Base-by-base conservation (phyloP, 1,284 basidiomycete species). In the Testicularia cyperi region DNA sequence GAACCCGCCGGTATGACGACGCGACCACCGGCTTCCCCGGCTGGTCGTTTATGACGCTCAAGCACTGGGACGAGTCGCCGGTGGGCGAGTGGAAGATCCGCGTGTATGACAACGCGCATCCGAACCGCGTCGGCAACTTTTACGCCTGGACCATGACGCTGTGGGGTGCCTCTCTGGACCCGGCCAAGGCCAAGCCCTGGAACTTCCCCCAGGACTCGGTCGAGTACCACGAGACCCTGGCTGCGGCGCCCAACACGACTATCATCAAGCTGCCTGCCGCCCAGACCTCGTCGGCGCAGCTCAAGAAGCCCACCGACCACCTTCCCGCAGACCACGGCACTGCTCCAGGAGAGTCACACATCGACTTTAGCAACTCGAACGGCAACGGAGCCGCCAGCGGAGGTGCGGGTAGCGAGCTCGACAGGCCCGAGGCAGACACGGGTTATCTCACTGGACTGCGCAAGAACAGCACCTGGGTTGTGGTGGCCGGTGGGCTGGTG, bases 1-100 rank as follows among this genome's bases (percentile, higher is more conserved):
- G 84, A 10, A 82, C 82, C 38, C 83, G 95, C 46, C 77, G 81
- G 24, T 82, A 81, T 28, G 95, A 99, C 74, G 77, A 79, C 34
- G 86, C 84, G 12, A 77, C 71, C 4, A 82, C 81, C 9, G 95
- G 95, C 5, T 95, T 84, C 77, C 84, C 85, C 20, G 92, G 91
- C 0, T 99, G 95, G 95, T 87, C 84, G 16, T 99, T 99, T 77
- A 98, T 97, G 92, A 85, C 86, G 19, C 84, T 98, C 45, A 98
- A 98, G 78, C 95, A 99, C 77, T 99, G 95, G 95, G 92, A 88
- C 36, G 95, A 99, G 79, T 82, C 88, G 70, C 88, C 92, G 0
- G 77, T 91, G n/a, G 95, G 95, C 13, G 83, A 85, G 6, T 99
- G 95, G 95, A 90, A 84, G 1, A 83, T 98, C 46, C 47, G 63